A percentile compares a stretch with the other conserved stretches of the same genome.
Conservation (phyloP, 2,329 filamentous ascomycete genomes). For the Blumeria graminis region DNA sequence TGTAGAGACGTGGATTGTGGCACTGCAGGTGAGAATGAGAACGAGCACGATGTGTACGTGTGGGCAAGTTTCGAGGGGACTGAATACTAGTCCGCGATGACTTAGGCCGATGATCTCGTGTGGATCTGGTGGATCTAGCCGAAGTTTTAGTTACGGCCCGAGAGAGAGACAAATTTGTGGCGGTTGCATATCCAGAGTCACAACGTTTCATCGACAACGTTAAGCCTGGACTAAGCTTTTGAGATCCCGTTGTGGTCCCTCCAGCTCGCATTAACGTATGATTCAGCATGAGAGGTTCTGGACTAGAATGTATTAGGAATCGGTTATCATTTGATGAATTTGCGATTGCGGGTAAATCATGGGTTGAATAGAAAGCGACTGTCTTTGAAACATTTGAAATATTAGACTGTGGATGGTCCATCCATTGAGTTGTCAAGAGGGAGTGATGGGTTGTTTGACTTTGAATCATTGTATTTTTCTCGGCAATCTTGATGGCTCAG, state of each 20-base stretch:
- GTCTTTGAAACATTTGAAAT: conserved; percentile 11
- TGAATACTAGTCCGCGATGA: not conserved
- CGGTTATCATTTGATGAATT: not conserved
- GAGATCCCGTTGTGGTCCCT: not conserved
- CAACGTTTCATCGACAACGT: conserved; percentile 8
- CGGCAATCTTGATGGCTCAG: not conserved
- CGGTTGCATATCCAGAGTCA: conserved; percentile 12
- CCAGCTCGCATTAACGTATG: not conserved
- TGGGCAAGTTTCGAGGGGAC: not conserved
- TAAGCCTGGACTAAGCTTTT: conserved; percentile 6
- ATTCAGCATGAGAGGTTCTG: conserved; percentile 4
- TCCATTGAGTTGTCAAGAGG: not conserved
- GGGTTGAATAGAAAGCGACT: conserved; percentile 13
- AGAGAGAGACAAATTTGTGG: conserved; percentile 7
- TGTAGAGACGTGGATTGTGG: too few relatives aligned
- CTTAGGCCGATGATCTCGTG: not conserved
- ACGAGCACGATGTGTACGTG: not conserved
- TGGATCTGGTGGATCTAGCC: not conserved
- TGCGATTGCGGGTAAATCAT: conserved; percentile 3
- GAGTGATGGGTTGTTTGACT: not conserved
- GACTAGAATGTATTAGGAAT: conserved; percentile 6
- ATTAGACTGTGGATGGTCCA: conserved; percentile 11
- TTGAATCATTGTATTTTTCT: not conserved
- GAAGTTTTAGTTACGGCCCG: not conserved
- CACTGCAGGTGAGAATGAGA: not conserved